phyloP scores from a whole-genome alignment of 257 asterid genomes.

The Coffea eugenioides region DNA sequence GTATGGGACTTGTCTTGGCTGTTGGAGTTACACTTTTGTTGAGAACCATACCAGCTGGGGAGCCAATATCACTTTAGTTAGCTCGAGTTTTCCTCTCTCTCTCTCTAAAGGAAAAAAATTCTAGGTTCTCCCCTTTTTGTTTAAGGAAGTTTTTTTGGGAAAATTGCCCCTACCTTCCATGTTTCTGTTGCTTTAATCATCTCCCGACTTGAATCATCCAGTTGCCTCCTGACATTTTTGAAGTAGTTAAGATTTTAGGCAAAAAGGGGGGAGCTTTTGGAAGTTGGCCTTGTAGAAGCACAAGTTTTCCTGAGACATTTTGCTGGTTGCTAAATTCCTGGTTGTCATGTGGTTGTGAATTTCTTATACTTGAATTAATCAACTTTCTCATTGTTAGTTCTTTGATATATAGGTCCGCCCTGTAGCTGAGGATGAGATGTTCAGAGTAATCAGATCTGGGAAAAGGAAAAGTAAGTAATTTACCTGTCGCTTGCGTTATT shows the following conservation, averaged over 20 bases:
- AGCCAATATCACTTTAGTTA: conserved; percentile 11
- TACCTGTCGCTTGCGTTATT: not conserved
- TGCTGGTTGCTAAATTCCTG: not conserved
- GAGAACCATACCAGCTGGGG: not conserved
- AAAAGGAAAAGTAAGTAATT: conserved; percentile 83
- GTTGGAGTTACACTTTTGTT: conserved; percentile 9
- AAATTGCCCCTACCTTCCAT: too few species aligned
- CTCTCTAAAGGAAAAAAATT: too few species aligned
- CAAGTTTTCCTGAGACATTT: not conserved
- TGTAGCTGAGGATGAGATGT: conserved; percentile 99
- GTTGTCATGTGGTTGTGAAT: not conserved
- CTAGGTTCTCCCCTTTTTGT: not conserved
- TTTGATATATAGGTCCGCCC: conserved; percentile 69
- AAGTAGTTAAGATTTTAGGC: not conserved
- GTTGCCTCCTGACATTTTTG: not conserved
- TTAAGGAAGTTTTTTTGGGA: not conserved
- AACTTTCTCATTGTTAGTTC: not conserved
- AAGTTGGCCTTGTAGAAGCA: not conserved
- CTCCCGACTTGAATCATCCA: not conserved
- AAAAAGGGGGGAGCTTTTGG: not conserved
- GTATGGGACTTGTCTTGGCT: conserved; percentile 6
- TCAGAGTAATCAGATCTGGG: conserved; percentile 88
- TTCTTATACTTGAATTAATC: not conserved
- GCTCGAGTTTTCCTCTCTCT: not conserved
- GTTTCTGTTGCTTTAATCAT: not conserved